Percentiles rank a stretch among this genome's conserved stretches.
Conservation (phyloP, 2,329 filamentous ascomycete species). For the Myriosclerotinia curreyana region DNA sequence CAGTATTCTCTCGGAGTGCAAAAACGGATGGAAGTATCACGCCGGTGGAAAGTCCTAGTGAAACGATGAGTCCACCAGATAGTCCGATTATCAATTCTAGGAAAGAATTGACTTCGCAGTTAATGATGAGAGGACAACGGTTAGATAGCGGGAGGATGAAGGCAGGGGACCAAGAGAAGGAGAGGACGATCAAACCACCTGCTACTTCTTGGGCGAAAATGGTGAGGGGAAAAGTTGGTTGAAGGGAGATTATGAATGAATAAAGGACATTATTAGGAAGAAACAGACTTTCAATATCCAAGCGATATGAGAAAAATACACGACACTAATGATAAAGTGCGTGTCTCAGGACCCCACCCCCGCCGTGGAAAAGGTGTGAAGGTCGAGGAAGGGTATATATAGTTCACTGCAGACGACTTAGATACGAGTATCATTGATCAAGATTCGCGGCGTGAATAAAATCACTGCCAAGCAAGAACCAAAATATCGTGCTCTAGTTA, state of each 20-base stretch:
- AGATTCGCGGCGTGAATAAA: too few relatives aligned
- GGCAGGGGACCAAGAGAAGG: slow-evolving; percentile 1
- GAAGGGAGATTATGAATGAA: not conserved
- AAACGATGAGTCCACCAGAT: slow-evolving; percentile 25
- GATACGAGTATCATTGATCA: too few relatives aligned
- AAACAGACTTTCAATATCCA: not conserved
- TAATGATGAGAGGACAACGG: not conserved
- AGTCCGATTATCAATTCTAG: slow-evolving; percentile 20
- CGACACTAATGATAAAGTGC: not conserved
- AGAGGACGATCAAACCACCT: slow-evolving; percentile 13
- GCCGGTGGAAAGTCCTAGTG: slow-evolving; percentile 24
- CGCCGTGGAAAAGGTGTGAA: too few relatives aligned
- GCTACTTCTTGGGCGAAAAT: slow-evolving; percentile 24
- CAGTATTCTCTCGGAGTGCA: slow-evolving; percentile 27
- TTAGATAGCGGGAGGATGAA: too few relatives aligned
- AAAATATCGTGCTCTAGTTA: too few relatives aligned
- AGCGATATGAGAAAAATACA: not conserved
- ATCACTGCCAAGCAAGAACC: too few relatives aligned
- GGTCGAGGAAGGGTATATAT: too few relatives aligned
- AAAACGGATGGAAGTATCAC: slow-evolving; percentile 26
- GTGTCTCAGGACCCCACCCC: too few relatives aligned
- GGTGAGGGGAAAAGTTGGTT: not conserved
- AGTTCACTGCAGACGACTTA: too few relatives aligned
- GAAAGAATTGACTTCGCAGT: not conserved
- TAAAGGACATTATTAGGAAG: not conserved